phyloP scores from a whole-genome alignment of 1,284 basidiomycete genomes.

The Ustilago lituana region DNA sequence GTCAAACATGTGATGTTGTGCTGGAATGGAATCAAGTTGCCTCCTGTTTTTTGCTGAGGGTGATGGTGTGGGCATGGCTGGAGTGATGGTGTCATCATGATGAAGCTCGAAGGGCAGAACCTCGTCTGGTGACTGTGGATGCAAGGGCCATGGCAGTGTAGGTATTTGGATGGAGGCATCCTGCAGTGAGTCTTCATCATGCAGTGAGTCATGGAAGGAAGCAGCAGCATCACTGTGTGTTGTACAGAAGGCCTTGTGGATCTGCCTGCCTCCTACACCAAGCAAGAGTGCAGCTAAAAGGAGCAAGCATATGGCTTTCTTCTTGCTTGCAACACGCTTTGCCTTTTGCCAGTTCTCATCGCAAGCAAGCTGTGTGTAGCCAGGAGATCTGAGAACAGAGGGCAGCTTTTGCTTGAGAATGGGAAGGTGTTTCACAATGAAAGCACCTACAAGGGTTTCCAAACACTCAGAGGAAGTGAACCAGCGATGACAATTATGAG shows the following conservation, averaged over 20 bases:
- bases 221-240: background rate
- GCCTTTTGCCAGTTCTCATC: background rate
- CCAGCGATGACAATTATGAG: constrained; percentile 6
- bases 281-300: constrained; percentile 28
- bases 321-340: constrained; percentile 1
- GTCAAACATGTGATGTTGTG: constrained; percentile 21
- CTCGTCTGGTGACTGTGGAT: constrained; percentile 12
- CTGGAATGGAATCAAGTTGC: constrained; percentile 22
- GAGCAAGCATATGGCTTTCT: constrained; percentile 12
- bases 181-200: constrained; percentile 34
- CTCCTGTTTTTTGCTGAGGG: constrained; percentile 17
- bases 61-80: constrained; percentile 2
- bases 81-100: constrained; percentile 9
- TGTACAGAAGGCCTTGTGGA: background rate
- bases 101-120: constrained; percentile 32
- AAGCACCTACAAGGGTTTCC: constrained; percentile 15
- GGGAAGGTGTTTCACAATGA: constrained; percentile 15
- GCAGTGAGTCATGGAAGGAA: constrained; percentile 6
- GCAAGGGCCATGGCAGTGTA: constrained; percentile 18
- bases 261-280: constrained; percentile 8
- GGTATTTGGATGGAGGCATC: constrained; percentile 23
- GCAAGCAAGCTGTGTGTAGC: constrained; percentile 12
- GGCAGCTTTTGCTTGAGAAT: constrained; percentile 20
- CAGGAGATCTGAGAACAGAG: background rate
- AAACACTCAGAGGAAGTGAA: constrained; percentile 6